Conservation (phyloP, 768 basidiomycete genomes). For the Dacryopinax primogenitus region DNA sequence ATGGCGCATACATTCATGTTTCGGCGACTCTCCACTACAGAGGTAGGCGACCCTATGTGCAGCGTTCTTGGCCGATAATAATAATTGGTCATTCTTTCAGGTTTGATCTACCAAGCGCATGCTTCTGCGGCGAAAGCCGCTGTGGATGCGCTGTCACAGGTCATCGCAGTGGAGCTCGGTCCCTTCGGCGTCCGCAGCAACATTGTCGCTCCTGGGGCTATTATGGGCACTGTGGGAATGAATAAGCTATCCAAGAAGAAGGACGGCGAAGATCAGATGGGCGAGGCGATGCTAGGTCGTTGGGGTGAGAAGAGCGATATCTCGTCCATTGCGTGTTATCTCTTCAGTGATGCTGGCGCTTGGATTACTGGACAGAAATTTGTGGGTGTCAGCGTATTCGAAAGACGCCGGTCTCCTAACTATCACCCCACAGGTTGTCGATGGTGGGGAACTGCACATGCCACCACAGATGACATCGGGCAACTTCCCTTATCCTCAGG, state of each 20-base stretch:
- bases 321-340: neutral
- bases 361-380: conserved; percentile 26
- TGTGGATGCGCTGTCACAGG: conserved; percentile 75
- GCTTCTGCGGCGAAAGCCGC: conserved; percentile 92
- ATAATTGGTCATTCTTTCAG: conserved; percentile 28
- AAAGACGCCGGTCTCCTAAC: neutral
- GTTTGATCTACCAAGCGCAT: conserved; percentile 76
- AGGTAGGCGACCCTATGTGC: conserved; percentile 33
- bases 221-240: conserved; percentile 57
- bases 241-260: conserved; percentile 26
- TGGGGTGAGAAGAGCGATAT: conserved; percentile 7
- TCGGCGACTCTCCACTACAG: conserved; percentile 78
- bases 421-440: conserved; percentile 21
- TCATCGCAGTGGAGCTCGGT: conserved; percentile 86
- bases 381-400: conserved; percentile 18
- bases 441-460: conserved; percentile 23
- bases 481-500: conserved; percentile 12
- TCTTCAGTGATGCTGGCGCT: conserved; percentile 17
- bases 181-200: conserved; percentile 89
- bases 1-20: conserved; percentile 79
- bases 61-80: neutral
- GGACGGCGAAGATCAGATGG: conserved; percentile 14
- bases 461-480: neutral
- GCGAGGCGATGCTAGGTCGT: conserved; percentile 5
- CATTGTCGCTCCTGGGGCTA: conserved; percentile 63